A percentile compares a stretch with the other conserved stretches of the same genome.
phyloP scores from a whole-genome alignment of 2,329 filamentous ascomycete species.

The Gremmenia infestans region DNA sequence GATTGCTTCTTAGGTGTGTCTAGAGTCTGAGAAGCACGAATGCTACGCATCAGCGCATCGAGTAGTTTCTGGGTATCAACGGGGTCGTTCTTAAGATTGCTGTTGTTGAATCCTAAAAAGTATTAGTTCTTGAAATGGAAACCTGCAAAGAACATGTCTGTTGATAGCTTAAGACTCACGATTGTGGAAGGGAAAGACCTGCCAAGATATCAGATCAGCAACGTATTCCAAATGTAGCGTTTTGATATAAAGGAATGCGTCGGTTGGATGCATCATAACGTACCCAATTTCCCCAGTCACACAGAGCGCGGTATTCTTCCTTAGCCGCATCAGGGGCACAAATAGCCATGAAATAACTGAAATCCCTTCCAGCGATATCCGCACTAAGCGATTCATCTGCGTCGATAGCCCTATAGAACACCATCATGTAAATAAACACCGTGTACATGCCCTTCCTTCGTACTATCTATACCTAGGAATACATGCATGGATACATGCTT shows the following conservation, averaged over 20 bases:
- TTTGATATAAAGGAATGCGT: no score
- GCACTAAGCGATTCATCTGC: not conserved
- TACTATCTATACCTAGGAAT: no score
- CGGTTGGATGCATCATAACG: not conserved
- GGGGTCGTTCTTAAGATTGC: not conserved
- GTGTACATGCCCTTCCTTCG: no score
- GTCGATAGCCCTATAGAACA: no score
- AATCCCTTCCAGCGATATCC: conserved; percentile 2
- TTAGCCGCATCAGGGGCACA: conserved; percentile 4
- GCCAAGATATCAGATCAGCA: not conserved
- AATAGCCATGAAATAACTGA: conserved; percentile 5
- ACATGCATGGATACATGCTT: not conserved
- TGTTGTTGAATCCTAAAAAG: conserved; percentile 8
- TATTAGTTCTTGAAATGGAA: not conserved
- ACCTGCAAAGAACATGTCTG: not conserved
- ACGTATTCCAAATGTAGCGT: no score
- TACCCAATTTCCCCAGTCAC: conserved; percentile 14
- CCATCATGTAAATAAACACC: no score
- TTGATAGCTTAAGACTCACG: not conserved
- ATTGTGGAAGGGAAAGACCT: conserved; percentile 10
- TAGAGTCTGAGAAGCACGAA: not conserved
- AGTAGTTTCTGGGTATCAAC: not conserved
- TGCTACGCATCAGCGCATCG: not conserved
- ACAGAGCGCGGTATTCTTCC: conserved; percentile 5
- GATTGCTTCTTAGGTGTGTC: no score